A percentile compares a stretch with the other conserved stretches of the same genome.
phyloP scores from a whole-genome alignment of 768 basidiomycete genomes.

The Podaxis sp. region DNA sequence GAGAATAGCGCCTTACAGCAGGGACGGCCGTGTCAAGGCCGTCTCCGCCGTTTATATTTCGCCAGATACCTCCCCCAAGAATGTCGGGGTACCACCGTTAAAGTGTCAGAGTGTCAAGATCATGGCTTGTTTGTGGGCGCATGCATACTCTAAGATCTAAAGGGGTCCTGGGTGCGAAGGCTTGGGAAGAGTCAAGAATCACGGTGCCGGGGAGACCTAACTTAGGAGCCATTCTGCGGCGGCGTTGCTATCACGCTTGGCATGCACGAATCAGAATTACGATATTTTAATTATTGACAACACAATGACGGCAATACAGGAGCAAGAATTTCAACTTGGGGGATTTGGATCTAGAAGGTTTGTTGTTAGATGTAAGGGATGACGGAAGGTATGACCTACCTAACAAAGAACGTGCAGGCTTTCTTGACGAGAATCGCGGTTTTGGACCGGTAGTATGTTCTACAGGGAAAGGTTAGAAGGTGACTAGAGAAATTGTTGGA shows the following conservation, averaged over 20 bases:
- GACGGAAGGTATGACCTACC: slow-evolving; percentile 22
- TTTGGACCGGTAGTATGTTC: slow-evolving; percentile 12
- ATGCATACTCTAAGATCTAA: too few species aligned
- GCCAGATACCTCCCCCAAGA: not conserved
- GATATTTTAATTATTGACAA: not conserved
- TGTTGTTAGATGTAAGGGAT: not conserved
- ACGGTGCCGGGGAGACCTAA: not conserved
- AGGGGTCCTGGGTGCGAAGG: not conserved
- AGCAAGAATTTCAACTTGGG: too few species aligned
- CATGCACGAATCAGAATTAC: not conserved
- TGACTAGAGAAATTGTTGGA: slow-evolving; percentile 3
- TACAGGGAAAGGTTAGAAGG: not conserved
- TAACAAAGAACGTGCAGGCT: slow-evolving; percentile 37
- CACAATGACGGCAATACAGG: not conserved
- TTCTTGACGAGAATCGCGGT: slow-evolving; percentile 35
- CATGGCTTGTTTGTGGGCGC: not conserved
- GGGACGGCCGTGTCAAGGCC: not conserved
- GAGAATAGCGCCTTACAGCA: not conserved
- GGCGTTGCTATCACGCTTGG: not conserved
- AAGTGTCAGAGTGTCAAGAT: not conserved
- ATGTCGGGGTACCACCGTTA: not conserved
- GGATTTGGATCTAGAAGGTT: not conserved
- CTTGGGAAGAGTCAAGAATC: not conserved
- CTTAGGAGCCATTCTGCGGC: not conserved
- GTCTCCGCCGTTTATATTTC: not conserved